Percentiles rank a stretch among this genome's conserved stretches.
Conservation (phyloP, 345 rosid species). For the Boechera retrofracta region DNA sequence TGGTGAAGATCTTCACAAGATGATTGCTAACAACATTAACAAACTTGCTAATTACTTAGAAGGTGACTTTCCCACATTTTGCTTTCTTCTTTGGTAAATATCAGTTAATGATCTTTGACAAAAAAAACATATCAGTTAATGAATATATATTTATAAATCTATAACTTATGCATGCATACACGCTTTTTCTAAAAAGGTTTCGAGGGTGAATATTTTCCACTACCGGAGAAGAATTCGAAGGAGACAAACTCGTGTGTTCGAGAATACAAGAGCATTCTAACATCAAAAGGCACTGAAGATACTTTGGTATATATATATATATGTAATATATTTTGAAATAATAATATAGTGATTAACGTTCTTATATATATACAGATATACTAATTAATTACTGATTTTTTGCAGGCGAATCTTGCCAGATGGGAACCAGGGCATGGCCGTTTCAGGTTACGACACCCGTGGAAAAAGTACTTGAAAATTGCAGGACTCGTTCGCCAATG, state of each 20-base stretch:
- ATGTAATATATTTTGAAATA: background rate
- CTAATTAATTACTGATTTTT: background rate
- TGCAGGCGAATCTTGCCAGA: slow-evolving; percentile 82
- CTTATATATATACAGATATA: background rate
- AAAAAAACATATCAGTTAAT: background rate
- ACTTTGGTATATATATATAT: slow-evolving; percentile 52
- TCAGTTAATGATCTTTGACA: background rate
- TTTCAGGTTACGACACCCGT: slow-evolving; percentile 74
- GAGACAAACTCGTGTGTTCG: slow-evolving; percentile 50
- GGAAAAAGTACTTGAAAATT: slow-evolving; percentile 71
- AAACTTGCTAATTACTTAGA: slow-evolving; percentile 64
- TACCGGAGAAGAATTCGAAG: slow-evolving; percentile 38
- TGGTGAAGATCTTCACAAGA: slow-evolving; percentile 72
- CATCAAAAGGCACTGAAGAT: slow-evolving; percentile 68
- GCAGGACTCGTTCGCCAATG: slow-evolving; percentile 74
- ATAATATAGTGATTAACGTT: background rate
- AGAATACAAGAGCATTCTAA: slow-evolving; percentile 60
- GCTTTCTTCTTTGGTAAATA: background rate
- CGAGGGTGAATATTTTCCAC: slow-evolving; percentile 59
- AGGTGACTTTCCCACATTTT: slow-evolving; percentile 51
- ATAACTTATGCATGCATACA: slow-evolving; percentile 5
- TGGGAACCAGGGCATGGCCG: slow-evolving; percentile 89
- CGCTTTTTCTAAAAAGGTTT: slow-evolving; percentile 54
- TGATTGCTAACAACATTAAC: slow-evolving; percentile 54
- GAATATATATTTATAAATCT: background rate